Base-by-base conservation (phyloP, 2,329 filamentous ascomycete genomes). In the Aspergillus brunneoviolaceus region DNA sequence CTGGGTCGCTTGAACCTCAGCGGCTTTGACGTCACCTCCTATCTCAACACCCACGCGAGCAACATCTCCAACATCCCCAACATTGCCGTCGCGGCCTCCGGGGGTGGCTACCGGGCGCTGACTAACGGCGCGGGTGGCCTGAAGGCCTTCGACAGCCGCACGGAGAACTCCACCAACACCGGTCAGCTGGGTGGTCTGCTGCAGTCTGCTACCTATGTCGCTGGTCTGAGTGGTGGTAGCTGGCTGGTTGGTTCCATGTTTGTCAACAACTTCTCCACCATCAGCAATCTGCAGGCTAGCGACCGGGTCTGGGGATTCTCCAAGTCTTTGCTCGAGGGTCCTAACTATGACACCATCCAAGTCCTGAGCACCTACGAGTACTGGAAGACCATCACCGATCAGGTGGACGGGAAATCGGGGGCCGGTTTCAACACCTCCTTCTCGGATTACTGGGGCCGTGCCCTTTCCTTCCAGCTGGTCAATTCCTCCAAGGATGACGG, bases 361-460 rank as follows among this genome's bases (percentile, higher is more conserved):
- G 48, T 69, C 47, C 42, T 72, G 29, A 77, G 79, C 63, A 84
- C 82, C 1, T 81, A 80, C 2, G 76, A 83, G 29, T 93, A 93
- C 73, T 92, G 86, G 70, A 74, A 75, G 1, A 78, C 86, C 19
- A 74, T 93, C 16, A 70, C 78, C 7, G 74, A 83, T n/a, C 78
- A 84, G 19, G 88, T 92, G 1, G 65, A 78, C 0, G 78, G 73
- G 7, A 95, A 94, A 76, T 67, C 70, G 0, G 74, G 87, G 57
- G 88, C 87, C 16, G 85, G 86, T 0, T 92, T 83, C 70, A 79
- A 87, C 53, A 85, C 84, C 3, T 90, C 90, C 11, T 81, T 96
- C 59, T 96, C 92, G 0, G 92, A 96, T 77, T 92, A 91, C 74
- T 96, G 92, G 81, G 91, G 90, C 29, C 89, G 92, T 60, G 90